Evolutionary conservation across 495 filamentous ascomycete species (phyloP), one percentile per base, ranked within the genome.

Genomic region (Patellaria atrata): DNA sequence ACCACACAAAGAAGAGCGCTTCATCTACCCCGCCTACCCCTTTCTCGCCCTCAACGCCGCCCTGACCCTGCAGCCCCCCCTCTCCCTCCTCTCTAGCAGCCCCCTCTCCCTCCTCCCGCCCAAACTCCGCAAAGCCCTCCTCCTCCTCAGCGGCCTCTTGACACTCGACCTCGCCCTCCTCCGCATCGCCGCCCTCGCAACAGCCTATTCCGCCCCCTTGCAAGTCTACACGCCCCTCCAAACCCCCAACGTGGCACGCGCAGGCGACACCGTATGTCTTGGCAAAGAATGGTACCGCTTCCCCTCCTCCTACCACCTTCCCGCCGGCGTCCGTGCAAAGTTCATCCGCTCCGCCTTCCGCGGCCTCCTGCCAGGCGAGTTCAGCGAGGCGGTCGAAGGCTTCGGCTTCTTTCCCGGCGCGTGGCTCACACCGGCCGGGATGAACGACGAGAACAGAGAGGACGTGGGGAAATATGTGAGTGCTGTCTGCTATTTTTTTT

Each of bases 281-380:
- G 86, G 79, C 26, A 96, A 94, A 54, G 91, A 99, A 54, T 99
- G 91, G 91, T 94, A 99, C 53, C 81, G 91, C 30, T 99, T 92
- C 50, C 91, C 91, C 8, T 85, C 81, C 10, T 86, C 82, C 3
- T 96, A 86, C 59, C 82, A 86, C 53, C 64, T 99, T 0, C 91
- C 91, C 0, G 55, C 73, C 5, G 65, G 66, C 27, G 77, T 85
- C 67, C 70, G 68, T 26, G 81, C 81, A 38, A 91, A 82, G 41
- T 96, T 93, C 45, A 62, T 99, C 33, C 79, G 77, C 45, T 89
- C 81, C 47, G 82, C 82, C 38, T 99, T 99, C 58, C 64, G 68
- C 17, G 91, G 91, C 7, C 57, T 99, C 24, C 64, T 99, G 16
- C 91, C 91, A 1, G 91, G 91, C 3, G 79, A 91, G 50, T 99